A percentile compares a stretch with the other conserved stretches of the same genome.
Evolutionary conservation across 805 yeast species (phyloP).

Genomic region (Maudiozyma pseudohumilis): DNA sequence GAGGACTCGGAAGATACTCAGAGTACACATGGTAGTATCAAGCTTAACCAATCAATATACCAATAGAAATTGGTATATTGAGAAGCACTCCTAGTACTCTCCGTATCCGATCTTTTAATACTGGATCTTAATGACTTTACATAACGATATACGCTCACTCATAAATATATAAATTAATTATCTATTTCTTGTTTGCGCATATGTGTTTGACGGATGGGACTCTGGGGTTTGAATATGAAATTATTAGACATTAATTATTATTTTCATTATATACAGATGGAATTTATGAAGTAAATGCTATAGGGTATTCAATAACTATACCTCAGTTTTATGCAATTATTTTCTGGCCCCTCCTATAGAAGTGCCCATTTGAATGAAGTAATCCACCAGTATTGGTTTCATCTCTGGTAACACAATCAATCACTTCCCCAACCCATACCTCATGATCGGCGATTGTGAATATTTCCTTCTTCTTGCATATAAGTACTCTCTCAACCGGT

Average conservation of each 20-base stretch:
- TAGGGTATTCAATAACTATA: too few species aligned
- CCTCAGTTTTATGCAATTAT: slow-evolving; percentile 9
- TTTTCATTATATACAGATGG: too few species aligned
- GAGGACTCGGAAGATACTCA: slow-evolving; percentile 18
- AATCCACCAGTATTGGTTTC: slow-evolving; percentile 45
- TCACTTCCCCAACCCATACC: slow-evolving; percentile 77
- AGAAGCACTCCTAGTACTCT: too few species aligned
- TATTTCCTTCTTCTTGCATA: slow-evolving; percentile 46
- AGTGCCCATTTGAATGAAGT: slow-evolving; percentile 52
- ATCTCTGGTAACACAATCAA: slow-evolving; percentile 36
- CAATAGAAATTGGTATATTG: slow-evolving; percentile 8
- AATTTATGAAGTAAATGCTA: too few species aligned
- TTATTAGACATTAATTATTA: too few species aligned
- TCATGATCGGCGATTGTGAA: slow-evolving; percentile 75
- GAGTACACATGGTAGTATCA: slow-evolving; percentile 13
- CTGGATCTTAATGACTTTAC: too few species aligned
- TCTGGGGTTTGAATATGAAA: too few species aligned
- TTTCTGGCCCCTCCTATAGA: slow-evolving; percentile 40
- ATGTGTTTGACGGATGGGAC: background rate
- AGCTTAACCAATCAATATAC: slow-evolving; percentile 25
- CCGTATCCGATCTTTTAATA: too few species aligned
- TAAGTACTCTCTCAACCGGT: slow-evolving; percentile 48
- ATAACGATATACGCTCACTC: too few species aligned
- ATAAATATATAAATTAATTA: background rate
- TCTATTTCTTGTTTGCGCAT: background rate